Evolutionary conservation across 495 filamentous ascomycete species (phyloP).

Genomic region (Aspergillus kassunensis): DNA sequence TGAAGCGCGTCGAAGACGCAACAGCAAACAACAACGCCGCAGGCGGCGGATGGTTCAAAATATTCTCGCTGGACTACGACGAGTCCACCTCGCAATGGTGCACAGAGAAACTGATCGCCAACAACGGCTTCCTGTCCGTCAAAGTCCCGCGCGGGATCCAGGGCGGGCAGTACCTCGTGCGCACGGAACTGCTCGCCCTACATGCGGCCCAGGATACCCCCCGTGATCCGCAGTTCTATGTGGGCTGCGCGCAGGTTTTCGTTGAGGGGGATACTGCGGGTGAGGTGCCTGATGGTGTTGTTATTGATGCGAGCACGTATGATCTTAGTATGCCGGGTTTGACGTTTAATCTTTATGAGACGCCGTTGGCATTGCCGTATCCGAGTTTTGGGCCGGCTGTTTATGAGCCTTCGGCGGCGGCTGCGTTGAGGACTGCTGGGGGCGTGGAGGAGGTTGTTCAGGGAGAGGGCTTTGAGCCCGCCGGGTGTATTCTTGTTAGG

Average conservation of each 20-base stretch:
- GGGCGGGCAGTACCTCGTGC: constrained; percentile 63
- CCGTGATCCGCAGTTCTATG: constrained; percentile 60
- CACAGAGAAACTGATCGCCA: constrained; percentile 60
- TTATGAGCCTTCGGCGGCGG: constrained; percentile 25
- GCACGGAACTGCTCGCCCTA: constrained; percentile 64
- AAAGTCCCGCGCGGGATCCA: constrained; percentile 56
- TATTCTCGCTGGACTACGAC: constrained; percentile 65
- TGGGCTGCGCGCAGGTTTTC: constrained; percentile 68
- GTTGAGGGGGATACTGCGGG: constrained; percentile 34
- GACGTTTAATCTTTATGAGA: constrained; percentile 58
- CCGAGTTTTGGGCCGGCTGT: constrained; percentile 53
- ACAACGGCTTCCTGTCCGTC: constrained; percentile 59
- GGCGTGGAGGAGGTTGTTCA: constrained; percentile 15
- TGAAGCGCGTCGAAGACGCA: constrained; percentile 57
- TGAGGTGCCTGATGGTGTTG: constrained; percentile 44
- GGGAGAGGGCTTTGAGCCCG: constrained; percentile 41
- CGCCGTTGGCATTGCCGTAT: constrained; percentile 45
- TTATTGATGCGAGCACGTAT: constrained; percentile 61
- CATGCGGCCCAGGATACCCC: constrained; percentile 53
- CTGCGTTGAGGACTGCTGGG: neutral
- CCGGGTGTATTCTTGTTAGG: constrained; percentile 56
- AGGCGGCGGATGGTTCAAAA: constrained; percentile 78
- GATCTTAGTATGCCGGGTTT: constrained; percentile 47
- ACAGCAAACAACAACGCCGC: constrained; percentile 38
- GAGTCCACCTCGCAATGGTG: constrained; percentile 54